Percentiles rank a stretch among this genome's conserved stretches.
phyloP scores from a whole-genome alignment of 768 basidiomycete species.

The Collybia sordida region DNA sequence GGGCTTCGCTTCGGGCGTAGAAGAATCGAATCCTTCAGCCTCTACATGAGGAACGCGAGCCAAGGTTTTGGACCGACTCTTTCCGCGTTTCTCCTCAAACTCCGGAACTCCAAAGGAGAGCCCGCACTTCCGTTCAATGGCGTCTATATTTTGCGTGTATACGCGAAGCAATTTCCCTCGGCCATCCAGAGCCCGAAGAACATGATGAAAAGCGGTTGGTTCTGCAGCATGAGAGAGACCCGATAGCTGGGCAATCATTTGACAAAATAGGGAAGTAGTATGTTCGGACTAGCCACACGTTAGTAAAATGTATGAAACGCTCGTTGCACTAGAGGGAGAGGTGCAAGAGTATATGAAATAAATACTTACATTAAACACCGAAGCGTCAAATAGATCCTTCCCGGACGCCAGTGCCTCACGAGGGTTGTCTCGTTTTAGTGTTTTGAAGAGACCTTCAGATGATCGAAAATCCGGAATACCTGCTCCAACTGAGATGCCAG shows the following conservation, averaged over 20 bases:
- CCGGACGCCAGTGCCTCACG: slow-evolving; percentile 70
- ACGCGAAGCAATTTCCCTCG: slow-evolving; percentile 78
- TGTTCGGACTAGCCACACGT: slow-evolving; percentile 55
- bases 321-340: not conserved
- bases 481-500: slow-evolving; percentile 84
- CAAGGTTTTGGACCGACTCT: slow-evolving; percentile 49
- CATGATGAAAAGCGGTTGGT: slow-evolving; percentile 80
- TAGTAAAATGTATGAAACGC: not conserved
- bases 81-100: slow-evolving; percentile 56
- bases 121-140: slow-evolving; percentile 83
- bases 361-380: slow-evolving; percentile 75
- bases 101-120: slow-evolving; percentile 84
- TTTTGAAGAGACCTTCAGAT: slow-evolving; percentile 74
- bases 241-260: slow-evolving; percentile 86
- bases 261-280: slow-evolving; percentile 77
- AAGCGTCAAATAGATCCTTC: slow-evolving; percentile 89
- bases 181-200: slow-evolving; percentile 74
- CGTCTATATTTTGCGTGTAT: slow-evolving; percentile 95
- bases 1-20: slow-evolving; percentile 10
- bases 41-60: slow-evolving; percentile 8
- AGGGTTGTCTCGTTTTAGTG: slow-evolving; percentile 76
- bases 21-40: slow-evolving; percentile 13
- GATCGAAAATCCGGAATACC: slow-evolving; percentile 93
- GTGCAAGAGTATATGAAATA: slow-evolving; percentile 1
- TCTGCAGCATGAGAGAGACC: slow-evolving; percentile 66